Conservation (phyloP, 2,329 filamentous ascomycete species). For the Sporothrix brunneoviolacea region DNA sequence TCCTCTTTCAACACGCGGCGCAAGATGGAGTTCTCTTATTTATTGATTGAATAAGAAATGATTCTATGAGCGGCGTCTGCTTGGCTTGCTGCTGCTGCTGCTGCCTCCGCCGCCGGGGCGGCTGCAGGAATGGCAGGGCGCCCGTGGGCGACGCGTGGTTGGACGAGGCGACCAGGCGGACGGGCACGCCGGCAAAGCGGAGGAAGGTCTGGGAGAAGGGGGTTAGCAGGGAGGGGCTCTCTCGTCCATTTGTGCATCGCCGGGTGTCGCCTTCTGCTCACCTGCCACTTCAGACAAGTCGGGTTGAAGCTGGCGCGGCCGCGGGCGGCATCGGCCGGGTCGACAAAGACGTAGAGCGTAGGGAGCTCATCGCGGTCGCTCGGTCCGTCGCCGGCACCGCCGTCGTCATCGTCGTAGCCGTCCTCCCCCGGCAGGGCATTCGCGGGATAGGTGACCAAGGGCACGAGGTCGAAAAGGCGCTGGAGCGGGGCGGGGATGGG, state of each 20-base stretch:
- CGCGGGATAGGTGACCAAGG: conserved; percentile 65
- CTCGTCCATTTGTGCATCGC: background rate
- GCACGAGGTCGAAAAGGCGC: conserved; percentile 76
- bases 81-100: conserved; percentile 7
- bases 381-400: conserved; percentile 18
- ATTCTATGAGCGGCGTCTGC: too few species aligned
- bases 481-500: conserved; percentile 67
- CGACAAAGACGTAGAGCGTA: conserved; percentile 71
- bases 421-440: conserved; percentile 62
- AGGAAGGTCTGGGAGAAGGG: conserved; percentile 61
- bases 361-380: conserved; percentile 29
- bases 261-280: conserved; percentile 33
- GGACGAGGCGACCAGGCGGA: conserved; percentile 64
- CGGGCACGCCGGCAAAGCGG: conserved; percentile 64
- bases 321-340: conserved; percentile 50
- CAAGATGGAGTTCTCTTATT: too few species aligned
- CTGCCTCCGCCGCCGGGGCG: conserved; percentile 28
- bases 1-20: too few species aligned
- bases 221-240: background rate
- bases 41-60: too few species aligned
- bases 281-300: conserved; percentile 94
- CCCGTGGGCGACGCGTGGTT: conserved; percentile 92
- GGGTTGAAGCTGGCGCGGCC: conserved; percentile 81
- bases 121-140: conserved; percentile 79
- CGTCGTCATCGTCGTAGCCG: conserved; percentile 24